Evolutionary conservation across 108 stramenopile genomes (phyloP), one percentile per base, ranked within the genome.

Genomic region (Licmophora abbreviata): DNA sequence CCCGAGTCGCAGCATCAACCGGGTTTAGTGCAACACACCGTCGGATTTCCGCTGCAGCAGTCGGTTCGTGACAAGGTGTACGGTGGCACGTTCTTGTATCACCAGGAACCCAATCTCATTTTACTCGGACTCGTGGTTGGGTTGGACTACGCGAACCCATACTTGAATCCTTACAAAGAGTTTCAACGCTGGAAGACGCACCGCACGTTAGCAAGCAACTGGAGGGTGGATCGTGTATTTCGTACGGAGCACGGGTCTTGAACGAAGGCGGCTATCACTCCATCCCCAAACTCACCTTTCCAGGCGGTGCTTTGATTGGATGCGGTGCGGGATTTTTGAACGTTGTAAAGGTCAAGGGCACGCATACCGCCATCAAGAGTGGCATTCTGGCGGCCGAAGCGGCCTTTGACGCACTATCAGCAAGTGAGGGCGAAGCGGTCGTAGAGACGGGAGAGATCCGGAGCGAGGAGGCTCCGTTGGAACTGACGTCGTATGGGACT

Each of bases 301-400:
- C 91, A 1, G 98, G 98, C 17, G 94, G 89, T 0, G 84, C 79
- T 27, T 57, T 98, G 15, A 26, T 97, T 21, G 99, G 99, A 25
- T 99, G 99, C 53, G 67, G 74, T 35, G 99, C 99, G 9, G 99
- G 99, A 12, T 97, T 97, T 56, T 65, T 99, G 45, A 99, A 99
- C 68, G 84, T 94, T 1, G 95, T 97, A 46, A 98, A 98, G 67
- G 97, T 99, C 76, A 99, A 99, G 70, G 99, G 99, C 12, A 68
- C 88, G n/a, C 99, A 99, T 66, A 95, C 94, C 30, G 99, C 99
- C 35, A 85, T 99, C 35, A 94, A 98, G 74, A 85, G 74, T 40
- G 96, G 96, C 29, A 87, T 91, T 59, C 65, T 95, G 44, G 95
- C 95, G 7, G 96, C 95, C 12, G 95, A 97, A 70, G 82, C 95